Evolutionary conservation across 106 monocot species (phyloP), one percentile per base, ranked within the genome.

Genomic region (Dendrobium catenatum): DNA sequence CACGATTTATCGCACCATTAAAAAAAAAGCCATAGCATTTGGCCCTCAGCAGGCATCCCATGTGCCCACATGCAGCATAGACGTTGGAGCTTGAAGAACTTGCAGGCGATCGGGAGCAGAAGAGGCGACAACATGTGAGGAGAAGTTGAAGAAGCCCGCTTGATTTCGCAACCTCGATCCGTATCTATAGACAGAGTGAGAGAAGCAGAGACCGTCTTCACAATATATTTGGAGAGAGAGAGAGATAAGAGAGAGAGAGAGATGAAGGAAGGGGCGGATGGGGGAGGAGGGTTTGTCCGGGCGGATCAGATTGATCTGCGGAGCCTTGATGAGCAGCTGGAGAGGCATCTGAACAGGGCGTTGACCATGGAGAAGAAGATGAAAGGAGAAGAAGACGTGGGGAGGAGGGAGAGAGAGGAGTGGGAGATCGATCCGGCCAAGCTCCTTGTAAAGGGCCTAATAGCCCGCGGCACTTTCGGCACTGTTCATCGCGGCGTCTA

Each of bases 401-500:
- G 64, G 61, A 84, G 83, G 84, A 67, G 70, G 78, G 76, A 51
- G 48, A 88, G 86, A 41, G 89, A 96, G 82, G 91, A 93, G 3
- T 93, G 96, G 96, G 96, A 96, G 89, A 93, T 96, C 77, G 89
- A 93, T 37, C 91, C 91, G 11, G 49, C 86, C 3, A 96, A 91
- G 78, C 84, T 96, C 49, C 27, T 93, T 77, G 85, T 96, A 81
- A 96, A 89, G 81, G 84, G 88, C 15, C 85, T 86, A 73, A 96
- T 96, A 33, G 96, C 96, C 20, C 85, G 93, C 13, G 96, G 96
- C 22, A 96, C 96, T 44, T 96, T 91, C 81, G 93, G 93, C 6
- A 90, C 96, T 81, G 93, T 96, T 78, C 93, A 96, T 64, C 91
- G 96, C 54, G 96, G 93, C 1, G 68, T 93, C 81, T 96, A 96